Percentiles rank a stretch among this genome's conserved stretches.
phyloP scores from a whole-genome alignment of 345 rosid species.

The Kandelia obovata region DNA sequence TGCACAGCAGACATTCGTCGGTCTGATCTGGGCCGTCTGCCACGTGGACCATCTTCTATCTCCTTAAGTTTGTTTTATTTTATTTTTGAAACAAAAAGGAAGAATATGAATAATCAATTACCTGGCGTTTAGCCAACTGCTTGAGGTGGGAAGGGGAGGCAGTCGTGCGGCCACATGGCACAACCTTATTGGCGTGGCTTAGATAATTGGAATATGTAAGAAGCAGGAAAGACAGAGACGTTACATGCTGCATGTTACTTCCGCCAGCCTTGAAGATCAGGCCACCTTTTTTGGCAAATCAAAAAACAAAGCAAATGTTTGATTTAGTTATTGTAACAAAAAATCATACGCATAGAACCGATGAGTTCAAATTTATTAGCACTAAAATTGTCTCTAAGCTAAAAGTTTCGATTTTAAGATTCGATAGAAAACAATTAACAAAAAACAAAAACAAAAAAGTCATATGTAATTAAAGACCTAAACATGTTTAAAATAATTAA shows the following conservation, averaged over 20 bases:
- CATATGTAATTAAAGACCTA: too few species aligned
- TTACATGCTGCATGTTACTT: slow-evolving; percentile 41
- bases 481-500: too few species aligned
- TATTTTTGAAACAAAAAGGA: background rate
- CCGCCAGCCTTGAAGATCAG: slow-evolving; percentile 38
- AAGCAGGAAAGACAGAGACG: slow-evolving; percentile 34
- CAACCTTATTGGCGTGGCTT: slow-evolving; percentile 33
- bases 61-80: background rate
- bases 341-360: too few species aligned
- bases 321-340: too few species aligned
- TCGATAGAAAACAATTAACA: too few species aligned
- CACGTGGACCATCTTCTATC: too few species aligned
- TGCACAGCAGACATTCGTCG: too few species aligned
- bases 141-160: slow-evolving; percentile 33
- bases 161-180: slow-evolving; percentile 22
- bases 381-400: too few species aligned
- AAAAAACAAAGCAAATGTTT: background rate
- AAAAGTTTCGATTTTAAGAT: too few species aligned
- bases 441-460: too few species aligned
- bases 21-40: background rate
- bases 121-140: slow-evolving; percentile 34
- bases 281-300: slow-evolving; percentile 20
- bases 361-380: too few species aligned
- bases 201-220: slow-evolving; percentile 30
- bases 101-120: background rate